These are phyloP conservation scores for Podaxis rugospora DNA, from an alignment of 768 basidiomycete genomes.

Conservation along the genomic window DNA sequence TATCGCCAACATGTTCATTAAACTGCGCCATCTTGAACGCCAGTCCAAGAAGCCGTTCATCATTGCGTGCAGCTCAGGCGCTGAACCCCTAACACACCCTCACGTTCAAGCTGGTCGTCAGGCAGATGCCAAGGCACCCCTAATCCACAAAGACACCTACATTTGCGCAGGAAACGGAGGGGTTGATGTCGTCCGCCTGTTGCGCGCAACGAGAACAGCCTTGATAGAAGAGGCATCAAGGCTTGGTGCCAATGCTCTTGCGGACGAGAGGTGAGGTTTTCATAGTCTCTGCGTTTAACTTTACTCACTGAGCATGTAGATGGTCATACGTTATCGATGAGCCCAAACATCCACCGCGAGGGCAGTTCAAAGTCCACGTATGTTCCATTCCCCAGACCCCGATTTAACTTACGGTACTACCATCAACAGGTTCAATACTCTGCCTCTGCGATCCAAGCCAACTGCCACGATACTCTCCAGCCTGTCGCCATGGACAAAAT, in stretches of 20 bases:
- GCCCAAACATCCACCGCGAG: constrained; percentile 44
- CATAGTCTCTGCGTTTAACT: constrained; percentile 14
- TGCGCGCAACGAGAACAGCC: constrained; percentile 48
- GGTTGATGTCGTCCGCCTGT: constrained; percentile 54
- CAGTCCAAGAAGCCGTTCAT: constrained; percentile 23
- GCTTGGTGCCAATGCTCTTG: constrained; percentile 55
- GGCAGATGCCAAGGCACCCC: constrained; percentile 18
- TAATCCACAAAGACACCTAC: constrained; percentile 40
- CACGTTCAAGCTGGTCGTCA: constrained; percentile 22
- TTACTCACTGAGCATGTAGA: constrained; percentile 30
- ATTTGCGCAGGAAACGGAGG: constrained; percentile 47
- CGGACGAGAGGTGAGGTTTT: constrained; percentile 59
- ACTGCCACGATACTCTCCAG: constrained; percentile 47
- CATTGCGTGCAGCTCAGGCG: constrained; percentile 31
- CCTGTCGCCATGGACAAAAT: constrained; percentile 62
- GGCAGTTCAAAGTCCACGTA: constrained; percentile 60
- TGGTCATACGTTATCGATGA: constrained; percentile 62
- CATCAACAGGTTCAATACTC: constrained; percentile 52
- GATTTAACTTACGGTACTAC: not conserved
- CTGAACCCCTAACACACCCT: constrained; percentile 35
- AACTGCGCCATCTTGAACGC: constrained; percentile 38
- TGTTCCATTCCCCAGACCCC: constrained; percentile 17
- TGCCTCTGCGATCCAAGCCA: constrained; percentile 54
- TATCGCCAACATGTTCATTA: constrained; percentile 53
- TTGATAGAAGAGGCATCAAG: constrained; percentile 46